Evolutionary conservation across 495 filamentous ascomycete species (phyloP), one percentile per base, ranked within the genome.

Genomic region (Chaetomium tenue): DNA sequence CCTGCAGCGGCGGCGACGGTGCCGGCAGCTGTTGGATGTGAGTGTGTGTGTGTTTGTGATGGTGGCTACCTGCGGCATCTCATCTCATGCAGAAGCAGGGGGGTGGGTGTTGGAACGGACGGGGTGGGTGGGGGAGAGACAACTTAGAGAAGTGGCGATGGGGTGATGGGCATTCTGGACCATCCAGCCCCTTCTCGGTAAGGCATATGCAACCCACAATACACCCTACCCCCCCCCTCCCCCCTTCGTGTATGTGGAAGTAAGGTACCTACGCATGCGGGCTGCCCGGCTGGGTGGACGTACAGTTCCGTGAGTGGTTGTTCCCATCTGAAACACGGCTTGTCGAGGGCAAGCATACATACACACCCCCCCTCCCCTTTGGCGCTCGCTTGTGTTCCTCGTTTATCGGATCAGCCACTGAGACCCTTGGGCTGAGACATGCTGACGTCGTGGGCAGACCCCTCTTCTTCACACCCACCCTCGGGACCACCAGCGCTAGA

Each of bases 391-490:
- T 47, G 37, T 26, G 20, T 39, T 20, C 28, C 25, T 33, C 26
- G 23, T 26, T 11, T 20, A 46, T 44, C n/a, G 5, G 15, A 39
- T 12, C 20, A 39, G 46, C 58, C 44, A 60, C 16, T 60, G 26
- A 50, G 47, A 40, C 8, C n/a, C 16, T 20, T 16, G 25, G 28
- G 15, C 28, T 47, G 20, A 52, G 47, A 53, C 47, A 61, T 37
- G 54, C 20, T 58, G 62, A 58, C 44, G 62, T 52, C 53, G 46
- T 52, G 22, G 28, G 7, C 8, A 25, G 26, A 28, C 52, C 61
- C 61, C 61, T 22, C 25, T 11, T 48, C 42, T 50, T 25, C 62
- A 52, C 59, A 53, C 47, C 59, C 59, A 52, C 58, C 46, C 28
- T 23, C n/a, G 6, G 30, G 39, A 12, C 2, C 40, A 18, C n/a